Evolutionary conservation across 306 rosid species (phyloP).

Genomic region (Acmispon strigosus): DNA sequence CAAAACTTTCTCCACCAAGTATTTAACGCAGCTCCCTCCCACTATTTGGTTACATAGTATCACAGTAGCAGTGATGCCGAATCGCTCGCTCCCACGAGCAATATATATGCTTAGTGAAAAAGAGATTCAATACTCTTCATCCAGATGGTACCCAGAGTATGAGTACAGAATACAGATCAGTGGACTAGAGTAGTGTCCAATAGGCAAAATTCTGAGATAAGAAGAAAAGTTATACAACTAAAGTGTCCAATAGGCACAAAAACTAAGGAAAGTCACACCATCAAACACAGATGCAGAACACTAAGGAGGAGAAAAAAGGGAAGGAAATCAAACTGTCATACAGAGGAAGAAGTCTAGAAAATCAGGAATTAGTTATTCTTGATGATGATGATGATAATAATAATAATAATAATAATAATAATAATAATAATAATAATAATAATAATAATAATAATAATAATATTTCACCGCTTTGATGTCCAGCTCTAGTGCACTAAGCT

Average conservation of each 20-base stretch:
- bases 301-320: background rate
- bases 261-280: background rate
- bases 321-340: background rate
- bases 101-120: background rate
- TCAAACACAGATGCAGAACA: background rate
- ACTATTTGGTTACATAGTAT: background rate
- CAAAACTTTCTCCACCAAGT: too few species aligned
- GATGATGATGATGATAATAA: too few species aligned
- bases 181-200: background rate
- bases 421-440: background rate
- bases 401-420: background rate
- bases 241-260: background rate
- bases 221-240: too few species aligned
- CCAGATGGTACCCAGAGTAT: too few species aligned
- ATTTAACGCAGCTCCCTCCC: too few species aligned
- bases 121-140: background rate
- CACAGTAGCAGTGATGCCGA: background rate
- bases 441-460: background rate
- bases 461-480: conserved; percentile 1
- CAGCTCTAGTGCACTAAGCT: background rate
- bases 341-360: background rate
- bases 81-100: background rate
- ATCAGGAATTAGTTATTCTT: background rate
- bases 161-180: background rate
- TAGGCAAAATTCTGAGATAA: too few species aligned